Percentiles rank a stretch among this genome's conserved stretches.
Evolutionary conservation across 805 yeast genomes (phyloP).

Genomic region (Helenozyma rhizophorensis): DNA sequence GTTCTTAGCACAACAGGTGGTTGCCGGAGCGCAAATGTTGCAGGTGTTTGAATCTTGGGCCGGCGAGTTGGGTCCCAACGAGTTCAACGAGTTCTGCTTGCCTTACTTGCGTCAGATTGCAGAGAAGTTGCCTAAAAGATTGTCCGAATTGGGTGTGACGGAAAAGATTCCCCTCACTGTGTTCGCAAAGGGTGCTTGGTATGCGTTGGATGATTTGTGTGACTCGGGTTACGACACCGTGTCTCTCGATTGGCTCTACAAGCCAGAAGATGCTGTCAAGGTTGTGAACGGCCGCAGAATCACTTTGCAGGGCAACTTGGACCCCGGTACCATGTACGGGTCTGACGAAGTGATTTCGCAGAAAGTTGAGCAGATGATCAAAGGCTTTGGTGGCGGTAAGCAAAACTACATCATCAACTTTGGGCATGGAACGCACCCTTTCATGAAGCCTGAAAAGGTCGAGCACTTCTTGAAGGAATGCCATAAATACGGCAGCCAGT

Average conservation of each 20-base stretch:
- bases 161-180: conserved; percentile 82
- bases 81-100: conserved; percentile 81
- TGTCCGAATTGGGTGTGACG: conserved; percentile 63
- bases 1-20: conserved; percentile 88
- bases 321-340: conserved; percentile 94
- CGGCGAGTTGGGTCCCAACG: conserved; percentile 89
- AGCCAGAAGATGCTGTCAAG: conserved; percentile 79
- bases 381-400: conserved; percentile 92
- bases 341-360: conserved; percentile 71
- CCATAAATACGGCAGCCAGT: conserved; percentile 66
- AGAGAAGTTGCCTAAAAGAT: conserved; percentile 59
- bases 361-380: conserved; percentile 84
- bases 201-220: conserved; percentile 82
- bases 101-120: conserved; percentile 84
- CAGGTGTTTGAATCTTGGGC: conserved; percentile 99
- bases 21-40: conserved; percentile 97
- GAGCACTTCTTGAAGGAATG: conserved; percentile 83
- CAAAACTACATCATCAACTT: conserved; percentile 88
- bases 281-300: conserved; percentile 68
- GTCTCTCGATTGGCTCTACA: conserved; percentile 90
- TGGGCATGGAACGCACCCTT: conserved; percentile 98
- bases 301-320: conserved; percentile 89
- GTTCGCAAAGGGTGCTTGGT: conserved; percentile 97
- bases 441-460: conserved; percentile 90
- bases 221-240: conserved; percentile 78